phyloP scores from a whole-genome alignment of 2,329 filamentous ascomycete species.

The Nemania serpens region DNA sequence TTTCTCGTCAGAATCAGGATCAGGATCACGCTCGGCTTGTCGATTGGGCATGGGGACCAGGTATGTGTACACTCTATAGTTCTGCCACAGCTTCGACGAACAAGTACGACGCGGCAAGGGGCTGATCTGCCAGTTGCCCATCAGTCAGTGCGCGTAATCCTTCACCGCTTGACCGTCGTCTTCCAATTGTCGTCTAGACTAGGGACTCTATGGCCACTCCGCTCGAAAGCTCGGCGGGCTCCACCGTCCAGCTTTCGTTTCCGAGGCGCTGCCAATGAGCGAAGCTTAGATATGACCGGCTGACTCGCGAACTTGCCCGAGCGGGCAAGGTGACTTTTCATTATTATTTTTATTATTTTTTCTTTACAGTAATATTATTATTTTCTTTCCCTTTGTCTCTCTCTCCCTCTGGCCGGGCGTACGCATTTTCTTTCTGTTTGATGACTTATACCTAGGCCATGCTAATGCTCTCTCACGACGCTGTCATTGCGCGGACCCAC shows the following conservation, averaged over 20 bases:
- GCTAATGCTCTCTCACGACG: slow-evolving; percentile 6
- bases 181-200: slow-evolving; percentile 33
- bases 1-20: slow-evolving; percentile 10
- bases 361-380: slow-evolving; percentile 5
- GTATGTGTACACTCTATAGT: not conserved
- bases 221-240: slow-evolving; percentile 36
- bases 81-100: slow-evolving; percentile 17
- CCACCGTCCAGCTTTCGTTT: slow-evolving; percentile 39
- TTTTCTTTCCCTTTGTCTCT: not conserved
- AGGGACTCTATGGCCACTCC: slow-evolving; percentile 29
- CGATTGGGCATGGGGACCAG: slow-evolving; percentile 13
- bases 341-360: slow-evolving; percentile 5
- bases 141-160: slow-evolving; percentile 37
- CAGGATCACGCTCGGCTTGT: slow-evolving; percentile 21
- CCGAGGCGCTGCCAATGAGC: slow-evolving; percentile 31
- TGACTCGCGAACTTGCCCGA: slow-evolving; percentile 35
- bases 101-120: slow-evolving; percentile 18
- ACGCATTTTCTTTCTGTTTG: not conserved
- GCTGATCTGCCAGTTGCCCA: slow-evolving; percentile 25
- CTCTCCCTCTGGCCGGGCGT: slow-evolving; percentile 23
- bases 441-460: not conserved
- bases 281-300: slow-evolving; percentile 31
- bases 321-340: slow-evolving; percentile 35
- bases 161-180: slow-evolving; percentile 40
- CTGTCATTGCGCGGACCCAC: slow-evolving; percentile 35